phyloP scores from a whole-genome alignment of 805 yeast genomes.

The Cyberlindnera saturnus region DNA sequence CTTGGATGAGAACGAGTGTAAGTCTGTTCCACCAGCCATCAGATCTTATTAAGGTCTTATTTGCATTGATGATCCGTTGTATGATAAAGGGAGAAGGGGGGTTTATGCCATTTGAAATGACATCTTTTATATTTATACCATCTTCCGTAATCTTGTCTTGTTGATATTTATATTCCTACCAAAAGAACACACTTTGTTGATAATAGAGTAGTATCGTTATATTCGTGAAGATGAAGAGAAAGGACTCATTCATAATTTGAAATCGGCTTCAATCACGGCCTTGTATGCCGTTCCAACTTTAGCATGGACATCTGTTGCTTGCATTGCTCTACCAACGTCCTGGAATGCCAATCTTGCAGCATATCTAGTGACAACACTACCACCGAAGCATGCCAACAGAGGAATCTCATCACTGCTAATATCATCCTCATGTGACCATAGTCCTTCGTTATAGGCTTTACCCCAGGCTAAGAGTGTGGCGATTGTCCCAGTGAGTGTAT shows the following conservation, averaged over 20 bases:
- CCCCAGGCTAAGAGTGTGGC: conserved; percentile 83
- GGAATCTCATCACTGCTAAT: conserved; percentile 26
- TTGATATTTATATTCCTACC: conserved; percentile 2
- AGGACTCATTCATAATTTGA: background rate
- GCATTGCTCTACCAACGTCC: conserved; percentile 69
- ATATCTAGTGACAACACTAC: conserved; percentile 56
- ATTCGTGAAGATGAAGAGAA: background rate
- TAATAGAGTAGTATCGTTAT: background rate
- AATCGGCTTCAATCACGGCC: conserved; percentile 11
- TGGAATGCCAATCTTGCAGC: conserved; percentile 63
- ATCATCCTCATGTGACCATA: conserved; percentile 48
- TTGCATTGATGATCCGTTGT: background rate
- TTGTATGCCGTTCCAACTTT: conserved; percentile 56
- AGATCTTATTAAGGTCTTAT: conserved; percentile 67
- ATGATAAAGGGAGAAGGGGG: background rate
- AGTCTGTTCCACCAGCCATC: conserved; percentile 93
- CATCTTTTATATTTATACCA: too few species aligned
- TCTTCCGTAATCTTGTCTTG: background rate
- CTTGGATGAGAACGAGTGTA: conserved; percentile 87
- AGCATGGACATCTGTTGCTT: conserved; percentile 74
- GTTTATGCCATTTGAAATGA: background rate
- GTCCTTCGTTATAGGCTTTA: conserved; percentile 46
- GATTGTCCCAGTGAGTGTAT: conserved; percentile 80
- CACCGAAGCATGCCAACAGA: conserved; percentile 65
- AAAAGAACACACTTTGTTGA: background rate